Evolutionary conservation across 2,329 filamentous ascomycete species (phyloP), one percentile per base, ranked within the genome.

Genomic region (Sodiomyces alkalinus): DNA sequence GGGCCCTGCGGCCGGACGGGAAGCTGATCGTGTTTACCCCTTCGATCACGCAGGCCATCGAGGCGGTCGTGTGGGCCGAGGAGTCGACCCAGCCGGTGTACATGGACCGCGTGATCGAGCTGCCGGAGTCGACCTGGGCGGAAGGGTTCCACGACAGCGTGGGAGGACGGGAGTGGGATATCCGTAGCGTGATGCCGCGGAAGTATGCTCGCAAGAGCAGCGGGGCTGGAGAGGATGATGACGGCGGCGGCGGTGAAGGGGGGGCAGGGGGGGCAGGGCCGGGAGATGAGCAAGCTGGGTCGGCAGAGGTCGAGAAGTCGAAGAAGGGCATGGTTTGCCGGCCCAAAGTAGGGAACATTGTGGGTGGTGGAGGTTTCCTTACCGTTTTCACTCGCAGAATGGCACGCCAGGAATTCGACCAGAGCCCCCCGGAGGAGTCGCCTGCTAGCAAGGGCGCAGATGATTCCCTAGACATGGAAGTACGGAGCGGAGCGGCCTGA

Each of bases 1-100:
- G 58, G n/a, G 68, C 73, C 10, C 51, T 90, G 29, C 67, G 66
- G 21, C 60, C 66, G 2, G 68, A 79, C 41, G 80, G 74, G 0
- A 55, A 68, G 7, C 55, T 87, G 18, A 58, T 78, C 10, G 61
- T 83, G 2, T 90, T 85, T 53, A 74, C 72, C 38, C 81, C 81
- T 1, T 81, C 73, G 40, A 72, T 90, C 33, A 85, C 80, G 7
- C 81, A 87, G 48, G 77, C 87, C 31, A 71, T 64, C 22, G 64
- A 73, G 5, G 79, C 75, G 33, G 56, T 75, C 17, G 52, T 64
- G 11, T 47, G 56, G 21, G 64, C 73, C 18, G 63, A 62, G 32
- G 51, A 62, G 17, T 53, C 67, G 9, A 51, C 49, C 3, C 53
- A 81, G 29, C 68, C 69, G 11, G 30, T 66, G 14, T 48, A 61